phyloP scores from a whole-genome alignment of 2,329 filamentous ascomycete genomes.

The Endothia cerciana region DNA sequence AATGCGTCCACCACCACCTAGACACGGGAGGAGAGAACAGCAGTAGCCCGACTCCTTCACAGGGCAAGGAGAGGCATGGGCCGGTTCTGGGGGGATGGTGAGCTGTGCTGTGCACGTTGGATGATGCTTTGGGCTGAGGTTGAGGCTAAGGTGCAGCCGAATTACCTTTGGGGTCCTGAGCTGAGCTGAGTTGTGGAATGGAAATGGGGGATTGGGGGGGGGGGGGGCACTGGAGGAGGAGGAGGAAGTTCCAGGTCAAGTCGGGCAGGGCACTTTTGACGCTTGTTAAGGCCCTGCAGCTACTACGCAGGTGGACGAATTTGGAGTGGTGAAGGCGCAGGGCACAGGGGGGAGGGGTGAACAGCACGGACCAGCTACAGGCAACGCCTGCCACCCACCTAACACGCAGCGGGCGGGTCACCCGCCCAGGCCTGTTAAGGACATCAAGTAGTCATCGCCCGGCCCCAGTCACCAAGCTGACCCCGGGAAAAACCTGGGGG shows the following conservation, averaged over 20 bases:
- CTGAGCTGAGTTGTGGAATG: conserved; percentile 13
- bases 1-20: conserved; percentile 2
- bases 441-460: neutral
- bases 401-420: neutral
- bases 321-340: conserved; percentile 22
- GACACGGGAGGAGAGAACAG: conserved; percentile 5
- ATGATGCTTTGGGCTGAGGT: conserved; percentile 19
- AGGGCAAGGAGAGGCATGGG: conserved; percentile 11
- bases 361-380: conserved; percentile 6
- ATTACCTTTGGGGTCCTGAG: conserved; percentile 13
- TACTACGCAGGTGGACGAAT: conserved; percentile 18
- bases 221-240: conserved; percentile 6
- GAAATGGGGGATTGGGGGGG: neutral
- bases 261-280: conserved; percentile 9
- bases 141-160: conserved; percentile 15
- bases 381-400: neutral
- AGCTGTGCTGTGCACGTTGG: conserved; percentile 1
- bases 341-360: conserved; percentile 7
- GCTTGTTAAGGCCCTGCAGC: conserved; percentile 12
- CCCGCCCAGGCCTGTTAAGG: neutral
- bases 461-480: conserved; percentile 11
- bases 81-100: conserved; percentile 8
- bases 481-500: conserved; percentile 11
- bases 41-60: conserved; percentile 17
- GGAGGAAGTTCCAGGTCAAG: conserved; percentile 11